Evolutionary conservation across 2,329 filamentous ascomycete species (phyloP).

Genomic region (Phyllosticta citrichinensis): DNA sequence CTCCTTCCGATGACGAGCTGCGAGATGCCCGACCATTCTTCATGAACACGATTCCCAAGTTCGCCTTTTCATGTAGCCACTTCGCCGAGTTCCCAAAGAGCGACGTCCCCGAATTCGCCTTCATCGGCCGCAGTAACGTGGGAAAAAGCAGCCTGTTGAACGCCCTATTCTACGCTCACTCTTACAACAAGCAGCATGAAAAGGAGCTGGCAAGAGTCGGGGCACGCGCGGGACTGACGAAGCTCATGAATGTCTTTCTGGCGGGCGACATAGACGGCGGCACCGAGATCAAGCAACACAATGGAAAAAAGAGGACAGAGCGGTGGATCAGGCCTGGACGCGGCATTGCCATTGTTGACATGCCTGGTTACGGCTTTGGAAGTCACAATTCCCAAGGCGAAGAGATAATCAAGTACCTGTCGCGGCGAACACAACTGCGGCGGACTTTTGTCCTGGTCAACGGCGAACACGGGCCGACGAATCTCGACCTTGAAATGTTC

Average conservation of each 20-base stretch:
- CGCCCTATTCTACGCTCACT: constrained; percentile 38
- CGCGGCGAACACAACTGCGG: constrained; percentile 50
- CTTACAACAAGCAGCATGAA: constrained; percentile 40
- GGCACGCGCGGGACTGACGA: constrained; percentile 41
- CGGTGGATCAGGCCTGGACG: constrained; percentile 29
- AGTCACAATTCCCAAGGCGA: constrained; percentile 52
- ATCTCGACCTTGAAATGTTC: constrained; percentile 49
- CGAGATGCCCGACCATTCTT: constrained; percentile 36
- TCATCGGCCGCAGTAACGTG: constrained; percentile 61
- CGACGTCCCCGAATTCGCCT: constrained; percentile 50
- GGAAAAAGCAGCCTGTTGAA: constrained; percentile 61
- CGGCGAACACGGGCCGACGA: constrained; percentile 52
- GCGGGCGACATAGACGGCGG: constrained; percentile 18
- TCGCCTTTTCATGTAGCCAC: constrained; percentile 49
- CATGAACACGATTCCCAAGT: constrained; percentile 34
- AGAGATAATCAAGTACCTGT: constrained; percentile 60
- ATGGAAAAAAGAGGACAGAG: constrained; percentile 18
- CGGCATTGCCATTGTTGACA: constrained; percentile 52
- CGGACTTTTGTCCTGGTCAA: constrained; percentile 57
- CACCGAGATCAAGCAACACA: neutral
- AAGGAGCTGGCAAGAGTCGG: neutral
- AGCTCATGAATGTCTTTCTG: constrained; percentile 57
- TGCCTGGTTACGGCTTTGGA: constrained; percentile 60
- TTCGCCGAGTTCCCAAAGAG: constrained; percentile 51
- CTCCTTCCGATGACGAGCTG: constrained; percentile 28